A percentile compares a stretch with the other conserved stretches of the same genome.
Conservation (phyloP, 2,329 filamentous ascomycete species). For the Fusarium fracticaudum region DNA sequence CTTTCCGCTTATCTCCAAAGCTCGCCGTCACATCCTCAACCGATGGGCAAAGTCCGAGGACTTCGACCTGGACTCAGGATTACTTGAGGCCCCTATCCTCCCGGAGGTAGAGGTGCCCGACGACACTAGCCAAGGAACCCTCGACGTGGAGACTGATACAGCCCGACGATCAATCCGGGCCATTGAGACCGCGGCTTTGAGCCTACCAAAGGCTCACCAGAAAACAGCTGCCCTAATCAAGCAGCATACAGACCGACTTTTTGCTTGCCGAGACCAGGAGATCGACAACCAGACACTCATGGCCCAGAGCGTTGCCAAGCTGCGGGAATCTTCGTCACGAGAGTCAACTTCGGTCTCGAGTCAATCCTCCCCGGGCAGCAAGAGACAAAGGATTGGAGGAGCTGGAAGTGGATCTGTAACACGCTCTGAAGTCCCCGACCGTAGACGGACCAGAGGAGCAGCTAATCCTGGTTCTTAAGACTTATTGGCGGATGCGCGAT, state of each 20-base stretch:
- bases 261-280: neutral
- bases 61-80: accelerated
- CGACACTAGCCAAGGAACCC: accelerated
- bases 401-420: neutral
- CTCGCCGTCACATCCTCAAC: neutral
- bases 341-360: neutral
- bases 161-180: neutral
- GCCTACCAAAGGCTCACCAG: neutral
- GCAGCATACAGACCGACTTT: neutral
- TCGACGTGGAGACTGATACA: neutral
- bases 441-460: neutral
- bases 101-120: accelerated
- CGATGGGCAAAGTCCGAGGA: neutral
- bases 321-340: neutral
- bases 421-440: no score
- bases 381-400: neutral
- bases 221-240: neutral
- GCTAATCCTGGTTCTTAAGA: neutral
- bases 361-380: neutral
- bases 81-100: neutral
- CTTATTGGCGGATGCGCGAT: neutral
- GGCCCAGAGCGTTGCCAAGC: neutral
- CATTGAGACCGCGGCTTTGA: neutral
- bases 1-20: neutral
- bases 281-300: neutral